Percentiles rank a stretch among this genome's conserved stretches.
phyloP scores from a whole-genome alignment of 352 stramenopile genomes.

The Peronospora destructor region DNA sequence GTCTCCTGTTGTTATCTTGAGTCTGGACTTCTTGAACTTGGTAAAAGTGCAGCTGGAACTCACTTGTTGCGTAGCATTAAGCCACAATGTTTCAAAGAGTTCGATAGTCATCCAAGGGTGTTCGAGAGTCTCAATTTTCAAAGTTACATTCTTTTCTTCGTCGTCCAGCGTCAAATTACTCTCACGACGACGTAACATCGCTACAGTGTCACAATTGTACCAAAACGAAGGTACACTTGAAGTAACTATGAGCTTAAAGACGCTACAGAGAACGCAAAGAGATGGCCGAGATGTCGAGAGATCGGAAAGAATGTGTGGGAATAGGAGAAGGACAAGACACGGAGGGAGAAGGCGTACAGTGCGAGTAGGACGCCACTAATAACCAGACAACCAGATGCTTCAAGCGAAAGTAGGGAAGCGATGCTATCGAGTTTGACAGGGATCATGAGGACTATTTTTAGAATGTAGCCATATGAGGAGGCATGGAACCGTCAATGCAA shows the following conservation, averaged over 20 bases:
- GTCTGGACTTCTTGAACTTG: constrained; percentile 1
- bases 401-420: too few species aligned
- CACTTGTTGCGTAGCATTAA: constrained; percentile 42
- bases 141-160: constrained; percentile 33
- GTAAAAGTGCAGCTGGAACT: constrained; percentile 61
- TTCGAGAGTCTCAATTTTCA: constrained; percentile 32
- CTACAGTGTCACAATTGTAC: background rate
- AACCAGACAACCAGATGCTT: background rate
- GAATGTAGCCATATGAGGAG: constrained; percentile 9
- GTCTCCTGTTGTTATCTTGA: constrained; percentile 40
- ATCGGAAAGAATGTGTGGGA: too few species aligned
- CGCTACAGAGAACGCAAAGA: background rate
- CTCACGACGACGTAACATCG: constrained; percentile 40
- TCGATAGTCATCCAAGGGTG: constrained; percentile 60
- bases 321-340: too few species aligned
- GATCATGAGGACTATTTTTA: background rate
- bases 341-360: too few species aligned
- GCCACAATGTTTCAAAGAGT: constrained; percentile 63
- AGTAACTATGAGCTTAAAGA: too few species aligned
- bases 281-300: background rate
- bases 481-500: too few species aligned
- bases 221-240: too few species aligned
- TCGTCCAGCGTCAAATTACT: constrained; percentile 60
- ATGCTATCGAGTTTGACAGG: background rate
- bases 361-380: background rate